These are phyloP conservation scores for Flaveria trinervia DNA, from an alignment of 129 eudicot species.

Conservation along the genomic window DNA sequence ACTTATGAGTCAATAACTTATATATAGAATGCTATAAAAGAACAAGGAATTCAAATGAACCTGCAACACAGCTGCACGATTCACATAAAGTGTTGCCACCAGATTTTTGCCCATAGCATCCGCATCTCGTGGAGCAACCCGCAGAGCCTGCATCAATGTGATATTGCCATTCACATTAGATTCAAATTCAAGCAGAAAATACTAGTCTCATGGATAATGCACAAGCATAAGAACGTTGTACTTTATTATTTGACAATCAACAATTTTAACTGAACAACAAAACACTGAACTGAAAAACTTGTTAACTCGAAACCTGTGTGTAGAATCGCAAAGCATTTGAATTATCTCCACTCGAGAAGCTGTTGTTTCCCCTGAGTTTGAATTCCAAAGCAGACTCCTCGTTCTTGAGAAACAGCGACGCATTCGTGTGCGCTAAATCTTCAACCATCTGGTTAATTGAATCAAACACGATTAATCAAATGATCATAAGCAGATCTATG, in stretches of 20 bases:
- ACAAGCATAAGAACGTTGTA: constrained; percentile 3
- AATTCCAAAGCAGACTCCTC: constrained; percentile 68
- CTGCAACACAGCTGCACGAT: constrained; percentile 77
- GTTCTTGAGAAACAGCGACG: constrained; percentile 62
- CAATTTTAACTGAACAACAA: too few relatives aligned
- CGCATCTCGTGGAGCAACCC: constrained; percentile 69
- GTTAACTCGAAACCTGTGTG: constrained; percentile 51
- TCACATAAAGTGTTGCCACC: constrained; percentile 64
- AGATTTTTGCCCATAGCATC: constrained; percentile 58
- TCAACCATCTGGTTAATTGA: constrained; percentile 48
- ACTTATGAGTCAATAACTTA: constrained; percentile 3
- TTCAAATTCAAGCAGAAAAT: background rate
- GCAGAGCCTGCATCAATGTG: constrained; percentile 61
- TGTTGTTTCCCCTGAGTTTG: constrained; percentile 66
- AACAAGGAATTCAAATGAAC: constrained; percentile 35
- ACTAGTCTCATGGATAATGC: background rate
- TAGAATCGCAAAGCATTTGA: constrained; percentile 61
- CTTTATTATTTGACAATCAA: background rate
- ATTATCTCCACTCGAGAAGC: constrained; percentile 61
- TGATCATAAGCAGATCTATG: background rate
- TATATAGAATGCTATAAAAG: background rate
- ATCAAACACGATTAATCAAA: constrained; percentile 1
- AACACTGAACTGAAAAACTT: background rate
- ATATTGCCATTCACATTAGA: background rate
- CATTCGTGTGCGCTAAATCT: constrained; percentile 58